These are phyloP conservation scores for Podochytrium sp. DNA, from an alignment of 192 early-diverging fungal genomes.

Conservation along the genomic window DNA sequence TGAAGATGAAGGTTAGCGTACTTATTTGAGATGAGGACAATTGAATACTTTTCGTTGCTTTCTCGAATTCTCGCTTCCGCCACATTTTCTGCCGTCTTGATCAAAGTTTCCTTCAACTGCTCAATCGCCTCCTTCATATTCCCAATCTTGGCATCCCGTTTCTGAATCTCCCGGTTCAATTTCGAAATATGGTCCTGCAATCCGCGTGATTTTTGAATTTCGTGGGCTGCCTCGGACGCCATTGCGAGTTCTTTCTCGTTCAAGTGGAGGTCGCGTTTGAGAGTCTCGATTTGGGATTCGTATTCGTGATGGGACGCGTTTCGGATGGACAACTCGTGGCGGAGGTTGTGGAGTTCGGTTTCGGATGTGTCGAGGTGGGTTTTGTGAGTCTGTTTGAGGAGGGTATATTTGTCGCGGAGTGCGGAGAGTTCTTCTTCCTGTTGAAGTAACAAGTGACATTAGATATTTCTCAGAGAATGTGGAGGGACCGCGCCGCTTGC, in stretches of 20 bases:
- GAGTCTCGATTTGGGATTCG: slow-evolving; percentile 20
- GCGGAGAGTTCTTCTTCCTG: slow-evolving; percentile 12
- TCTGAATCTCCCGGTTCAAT: slow-evolving; percentile 28
- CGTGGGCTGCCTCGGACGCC: background rate
- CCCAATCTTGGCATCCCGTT: slow-evolving; percentile 32
- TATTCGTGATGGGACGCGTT: slow-evolving; percentile 16
- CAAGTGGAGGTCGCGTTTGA: slow-evolving; percentile 19
- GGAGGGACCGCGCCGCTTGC: background rate
- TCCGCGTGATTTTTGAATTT: slow-evolving; percentile 22
- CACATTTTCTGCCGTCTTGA: slow-evolving; percentile 31
- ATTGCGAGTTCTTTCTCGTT: slow-evolving; percentile 17
- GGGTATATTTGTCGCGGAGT: slow-evolving; percentile 4
- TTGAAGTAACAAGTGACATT: no score
- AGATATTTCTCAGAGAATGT: background rate
- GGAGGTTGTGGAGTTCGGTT: slow-evolving; percentile 12
- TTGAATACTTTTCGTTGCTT: slow-evolving; percentile 20
- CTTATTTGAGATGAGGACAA: no score
- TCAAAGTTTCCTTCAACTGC: slow-evolving; percentile 31
- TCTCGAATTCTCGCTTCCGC: slow-evolving; percentile 28
- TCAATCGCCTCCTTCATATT: slow-evolving; percentile 38
- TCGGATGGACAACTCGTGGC: slow-evolving; percentile 6
- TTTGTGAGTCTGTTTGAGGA: background rate
- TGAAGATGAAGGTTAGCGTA: no score
- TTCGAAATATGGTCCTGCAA: slow-evolving; percentile 19
- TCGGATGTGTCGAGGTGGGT: background rate